Base-by-base conservation (phyloP, 2,329 filamentous ascomycete genomes). In the Clarireedia hainanense region DNA sequence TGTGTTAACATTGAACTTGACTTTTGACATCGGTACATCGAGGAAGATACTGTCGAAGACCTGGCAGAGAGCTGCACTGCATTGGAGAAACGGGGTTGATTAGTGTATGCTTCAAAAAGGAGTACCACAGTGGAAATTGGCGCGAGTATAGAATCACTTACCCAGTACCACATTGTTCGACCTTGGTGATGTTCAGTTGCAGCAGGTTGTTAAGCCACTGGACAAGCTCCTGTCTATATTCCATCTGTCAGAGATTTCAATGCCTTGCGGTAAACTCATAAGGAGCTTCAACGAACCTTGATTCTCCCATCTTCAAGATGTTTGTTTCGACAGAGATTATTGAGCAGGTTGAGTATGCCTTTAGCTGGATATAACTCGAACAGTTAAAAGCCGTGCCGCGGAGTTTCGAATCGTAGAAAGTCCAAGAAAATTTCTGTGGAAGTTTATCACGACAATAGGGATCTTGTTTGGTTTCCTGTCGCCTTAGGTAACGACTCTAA, bases 101-200 rank as follows among this genome's bases (percentile, higher is more conserved):
- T 61, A 43, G 57, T 50, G 39, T 37, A 47, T 40, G 47, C 42
- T 50, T 46, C 39, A 12, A 55, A n/a, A 55, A 57, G 65, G 65
- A 63, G 67, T 36, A 50, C 23, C 50, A 68, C 58, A 36, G 52
- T 40, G 49, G 55, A 52, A 62, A n/a, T 15, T 39, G 30, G 24
- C 34, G 65, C 64, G 79, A 64, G 62, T 68, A 64, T 64, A 60
- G 59, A 58, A 42, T 57, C 61, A 72, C 77, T 68, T 85, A 97
- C 92, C 92, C 94, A 69, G 92, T 97, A 72, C 94, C 94, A 73
- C 92, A 97, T 80, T 99, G 94, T 78, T 99, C 94, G 72, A 99
- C 90, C 76, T 96, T 97, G 68, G 88, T 97, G 68, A 99, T 85
- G 77, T 97, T 99, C 69, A 99, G 86, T 77, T 96, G 91, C 51